These are phyloP conservation scores for Fomitopsis betulina DNA, from an alignment of 1,284 basidiomycete genomes.

Conservation along the genomic window DNA sequence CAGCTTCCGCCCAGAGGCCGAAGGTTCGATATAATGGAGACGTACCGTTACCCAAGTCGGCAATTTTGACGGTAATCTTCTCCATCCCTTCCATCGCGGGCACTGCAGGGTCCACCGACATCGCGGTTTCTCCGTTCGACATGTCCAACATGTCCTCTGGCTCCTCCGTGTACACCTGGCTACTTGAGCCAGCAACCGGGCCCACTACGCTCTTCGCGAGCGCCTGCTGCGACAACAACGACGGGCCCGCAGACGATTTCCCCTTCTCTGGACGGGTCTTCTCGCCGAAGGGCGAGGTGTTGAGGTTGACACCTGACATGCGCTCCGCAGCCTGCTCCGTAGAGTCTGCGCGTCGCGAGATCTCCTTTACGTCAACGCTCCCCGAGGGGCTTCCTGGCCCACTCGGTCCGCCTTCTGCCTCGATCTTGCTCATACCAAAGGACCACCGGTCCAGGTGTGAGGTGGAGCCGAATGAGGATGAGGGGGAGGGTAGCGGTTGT, in stretches of 20 bases:
- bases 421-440: slow-evolving; percentile 88
- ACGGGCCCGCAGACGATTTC: slow-evolving; percentile 55
- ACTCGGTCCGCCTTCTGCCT: slow-evolving; percentile 28
- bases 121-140: slow-evolving; percentile 34
- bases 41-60: slow-evolving; percentile 90
- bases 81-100: slow-evolving; percentile 39
- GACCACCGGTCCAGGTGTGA: slow-evolving; percentile 89
- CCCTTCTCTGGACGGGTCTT: slow-evolving; percentile 37
- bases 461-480: slow-evolving; percentile 66
- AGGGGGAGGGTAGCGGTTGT: slow-evolving; percentile 84
- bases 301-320: slow-evolving; percentile 64
- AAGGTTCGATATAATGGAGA: slow-evolving; percentile 9
- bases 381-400: slow-evolving; percentile 17
- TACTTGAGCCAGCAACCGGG: slow-evolving; percentile 1
- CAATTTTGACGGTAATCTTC: slow-evolving; percentile 97
- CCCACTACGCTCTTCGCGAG: slow-evolving; percentile 25
- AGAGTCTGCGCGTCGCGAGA: slow-evolving; percentile 31
- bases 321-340: slow-evolving; percentile 51
- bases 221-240: slow-evolving; percentile 79
- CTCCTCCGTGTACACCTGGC: slow-evolving; percentile 16
- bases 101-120: slow-evolving; percentile 32
- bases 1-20: slow-evolving; percentile 4
- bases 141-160: slow-evolving; percentile 12
- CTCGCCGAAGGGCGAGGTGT: slow-evolving; percentile 49
- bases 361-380: slow-evolving; percentile 12